Conservation (phyloP, 441 rosid genomes). For the Pelargonium australe region DNA sequence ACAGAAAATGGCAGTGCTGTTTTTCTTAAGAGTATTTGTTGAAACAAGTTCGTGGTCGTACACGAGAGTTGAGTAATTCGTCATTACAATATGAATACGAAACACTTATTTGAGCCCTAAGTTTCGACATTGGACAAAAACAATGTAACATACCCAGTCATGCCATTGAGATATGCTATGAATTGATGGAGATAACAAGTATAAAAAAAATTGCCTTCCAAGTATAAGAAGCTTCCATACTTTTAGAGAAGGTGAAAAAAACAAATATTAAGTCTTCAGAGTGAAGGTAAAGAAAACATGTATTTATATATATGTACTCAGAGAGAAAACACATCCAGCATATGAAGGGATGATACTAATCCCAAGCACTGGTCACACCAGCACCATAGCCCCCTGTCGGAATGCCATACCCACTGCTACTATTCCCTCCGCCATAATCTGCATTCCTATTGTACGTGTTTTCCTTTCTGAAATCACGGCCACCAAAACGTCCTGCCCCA, state of each 20-base stretch:
- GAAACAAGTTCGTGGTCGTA: no score
- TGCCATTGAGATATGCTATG: no score
- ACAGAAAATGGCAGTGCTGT: no score
- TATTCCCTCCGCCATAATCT: conserved; percentile 47
- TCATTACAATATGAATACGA: no score
- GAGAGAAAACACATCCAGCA: conserved; percentile 17
- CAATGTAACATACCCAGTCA: no score
- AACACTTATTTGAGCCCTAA: no score
- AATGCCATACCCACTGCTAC: conserved; percentile 39
- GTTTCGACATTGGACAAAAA: no score
- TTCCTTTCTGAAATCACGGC: conserved; percentile 69
- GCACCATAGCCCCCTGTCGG: conserved; percentile 49
- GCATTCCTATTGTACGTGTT: conserved; percentile 32
- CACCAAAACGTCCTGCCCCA: conserved; percentile 66
- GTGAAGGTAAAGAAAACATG: conserved; percentile 19
- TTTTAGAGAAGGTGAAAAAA: neutral
- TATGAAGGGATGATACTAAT: conserved; percentile 30
- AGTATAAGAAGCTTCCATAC: neutral
- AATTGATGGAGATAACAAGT: no score
- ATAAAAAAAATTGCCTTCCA: neutral
- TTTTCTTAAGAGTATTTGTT: no score
- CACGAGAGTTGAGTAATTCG: no score
- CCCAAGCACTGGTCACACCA: conserved; percentile 75
- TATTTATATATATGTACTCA: neutral
- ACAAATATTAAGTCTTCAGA: conserved; percentile 12